Conservation (phyloP, 345 rosid genomes). For the Populus davidiana region DNA sequence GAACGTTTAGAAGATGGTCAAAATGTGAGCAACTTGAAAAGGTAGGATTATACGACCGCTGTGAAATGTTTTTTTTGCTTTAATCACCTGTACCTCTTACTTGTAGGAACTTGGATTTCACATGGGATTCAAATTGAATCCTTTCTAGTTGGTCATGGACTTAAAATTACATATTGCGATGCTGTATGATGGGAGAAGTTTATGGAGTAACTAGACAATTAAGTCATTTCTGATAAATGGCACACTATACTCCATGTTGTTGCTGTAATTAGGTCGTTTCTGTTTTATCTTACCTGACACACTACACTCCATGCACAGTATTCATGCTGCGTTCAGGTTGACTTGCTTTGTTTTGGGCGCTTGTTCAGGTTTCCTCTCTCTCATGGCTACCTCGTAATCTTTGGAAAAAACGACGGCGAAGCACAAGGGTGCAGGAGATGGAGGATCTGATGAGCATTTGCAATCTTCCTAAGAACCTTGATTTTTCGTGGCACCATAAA, state of each 20-base stretch:
- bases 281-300: not conserved
- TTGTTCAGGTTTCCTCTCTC: conserved; percentile 11
- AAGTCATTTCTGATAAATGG: too few species aligned
- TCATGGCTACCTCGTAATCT: not conserved
- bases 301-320: not conserved
- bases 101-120: not conserved
- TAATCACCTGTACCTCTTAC: not conserved
- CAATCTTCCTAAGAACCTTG: not conserved
- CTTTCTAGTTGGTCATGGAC: not conserved
- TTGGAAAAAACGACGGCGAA: not conserved
- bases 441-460: not conserved
- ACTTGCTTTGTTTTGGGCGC: not conserved
- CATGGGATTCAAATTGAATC: not conserved
- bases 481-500: not conserved
- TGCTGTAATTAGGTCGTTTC: not conserved
- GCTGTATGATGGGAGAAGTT: too few species aligned
- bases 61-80: not conserved
- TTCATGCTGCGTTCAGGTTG: not conserved
- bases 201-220: too few species aligned
- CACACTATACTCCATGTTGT: not conserved
- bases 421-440: not conserved
- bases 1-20: conserved; percentile 35
- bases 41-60: conserved; percentile 12
- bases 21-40: conserved; percentile 8
- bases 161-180: too few species aligned